Conservation (phyloP, 768 basidiomycete genomes). For the Lactarius sanguifluus region DNA sequence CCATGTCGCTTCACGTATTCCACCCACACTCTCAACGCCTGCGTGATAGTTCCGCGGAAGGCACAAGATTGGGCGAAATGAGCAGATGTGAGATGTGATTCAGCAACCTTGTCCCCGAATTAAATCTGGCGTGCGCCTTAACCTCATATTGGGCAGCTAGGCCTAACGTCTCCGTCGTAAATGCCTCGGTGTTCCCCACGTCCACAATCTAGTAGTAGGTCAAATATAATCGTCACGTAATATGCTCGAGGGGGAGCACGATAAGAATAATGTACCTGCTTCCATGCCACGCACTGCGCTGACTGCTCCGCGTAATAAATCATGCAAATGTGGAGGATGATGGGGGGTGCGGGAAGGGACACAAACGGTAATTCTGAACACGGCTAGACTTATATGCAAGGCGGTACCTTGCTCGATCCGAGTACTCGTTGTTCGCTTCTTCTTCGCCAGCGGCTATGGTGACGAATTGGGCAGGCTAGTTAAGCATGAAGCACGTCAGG, state of each 20-base stretch:
- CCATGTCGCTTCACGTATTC: slow-evolving; percentile 11
- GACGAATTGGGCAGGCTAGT: background rate
- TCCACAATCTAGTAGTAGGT: background rate
- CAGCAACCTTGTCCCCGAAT: background rate
- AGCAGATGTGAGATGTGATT: background rate
- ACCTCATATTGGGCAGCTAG: slow-evolving; percentile 14
- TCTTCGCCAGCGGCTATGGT: background rate
- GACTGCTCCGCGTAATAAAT: slow-evolving; percentile 5
- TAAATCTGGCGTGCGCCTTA: background rate
- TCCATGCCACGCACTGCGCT: slow-evolving; percentile 11
- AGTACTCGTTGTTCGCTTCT: background rate
- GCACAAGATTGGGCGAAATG: background rate
- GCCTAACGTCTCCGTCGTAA: slow-evolving; percentile 11
- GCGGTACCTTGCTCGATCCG: background rate
- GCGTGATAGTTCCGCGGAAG: background rate
- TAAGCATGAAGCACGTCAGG: background rate
- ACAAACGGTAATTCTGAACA: background rate
- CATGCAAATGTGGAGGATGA: background rate
- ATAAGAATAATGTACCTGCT: background rate
- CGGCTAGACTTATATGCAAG: background rate
- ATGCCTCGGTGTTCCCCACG: background rate
- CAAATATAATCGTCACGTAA: background rate
- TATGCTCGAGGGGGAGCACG: background rate
- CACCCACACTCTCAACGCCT: slow-evolving; percentile 15
- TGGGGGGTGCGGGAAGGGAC: background rate